Base-by-base conservation (phyloP, 768 basidiomycete genomes). In the Pulveroboletus sp. region DNA sequence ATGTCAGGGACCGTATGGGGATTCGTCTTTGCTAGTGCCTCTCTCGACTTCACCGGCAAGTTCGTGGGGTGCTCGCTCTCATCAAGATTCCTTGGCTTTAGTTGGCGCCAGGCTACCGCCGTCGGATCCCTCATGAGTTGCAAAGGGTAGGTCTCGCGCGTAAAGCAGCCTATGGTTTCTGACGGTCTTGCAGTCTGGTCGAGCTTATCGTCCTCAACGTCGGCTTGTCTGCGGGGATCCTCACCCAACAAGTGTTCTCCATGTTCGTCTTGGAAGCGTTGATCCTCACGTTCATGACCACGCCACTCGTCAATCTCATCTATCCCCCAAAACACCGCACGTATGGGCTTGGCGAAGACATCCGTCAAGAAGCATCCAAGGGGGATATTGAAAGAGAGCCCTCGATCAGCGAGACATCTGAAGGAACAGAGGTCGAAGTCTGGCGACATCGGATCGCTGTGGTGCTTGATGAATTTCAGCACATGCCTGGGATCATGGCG, bases 201-300 rank as follows among this genome's bases (percentile, higher is more conserved):
- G 94, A 96, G 60, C 73, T 97, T 39, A 96, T 98, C 60, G 95
- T 98, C 11, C 84, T 98, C 54, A 99, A 98, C 57, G 91, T 97
- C 55, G 94, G 95, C 2, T 71, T 94, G 12, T 73, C 76, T 2
- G 92, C 89, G 6, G 77, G 78, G 0, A 93, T 95, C 54, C 74
- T 98, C 40, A 77, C 82, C 1, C 74, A 73, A 71, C 76, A 78
- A 14, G 86, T 96, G 12, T 95, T 97, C 73, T 89, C 91, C 1
- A 97, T 96, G 91, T 94, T 97, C 59, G 94, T 97, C 22, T 71
- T 97, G 22, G 86, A 89, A 59, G 85, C 89, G 0, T 70, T 93
- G 43, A 64, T 87, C 20, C 74, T 96, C 43, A 95, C 94, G 0
- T 92, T 88, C 71, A 80, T 90, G 77, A 94, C 93, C 0, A 92